Conservation (phyloP, 2,329 filamentous ascomycete genomes). For the Elsinoe australis region DNA sequence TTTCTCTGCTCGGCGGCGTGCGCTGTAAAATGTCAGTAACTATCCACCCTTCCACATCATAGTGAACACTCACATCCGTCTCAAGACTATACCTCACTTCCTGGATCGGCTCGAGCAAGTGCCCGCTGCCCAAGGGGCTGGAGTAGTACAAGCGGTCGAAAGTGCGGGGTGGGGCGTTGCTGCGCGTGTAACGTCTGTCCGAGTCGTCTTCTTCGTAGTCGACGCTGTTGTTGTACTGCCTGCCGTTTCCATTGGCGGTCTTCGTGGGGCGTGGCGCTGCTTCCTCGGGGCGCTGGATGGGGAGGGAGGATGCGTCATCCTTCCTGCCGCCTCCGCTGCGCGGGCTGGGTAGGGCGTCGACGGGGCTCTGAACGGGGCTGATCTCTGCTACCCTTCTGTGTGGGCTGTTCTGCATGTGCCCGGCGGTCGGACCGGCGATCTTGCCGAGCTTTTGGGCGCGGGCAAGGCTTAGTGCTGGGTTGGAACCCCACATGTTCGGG, state of each 20-base stretch:
- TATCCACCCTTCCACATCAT: background rate
- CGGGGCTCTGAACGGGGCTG: conserved; percentile 6
- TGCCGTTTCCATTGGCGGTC: background rate
- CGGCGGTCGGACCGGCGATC: background rate
- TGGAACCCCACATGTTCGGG: conserved; percentile 44
- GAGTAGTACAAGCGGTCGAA: conserved; percentile 25
- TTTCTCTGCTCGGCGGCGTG: conserved; percentile 16
- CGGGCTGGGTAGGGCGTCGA: conserved; percentile 4
- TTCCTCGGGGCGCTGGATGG: conserved; percentile 45
- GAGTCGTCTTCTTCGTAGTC: conserved; percentile 22
- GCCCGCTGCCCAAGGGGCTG: conserved; percentile 32
- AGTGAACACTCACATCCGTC: conserved; percentile 32
- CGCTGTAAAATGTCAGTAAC: background rate
- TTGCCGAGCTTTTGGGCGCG: conserved; percentile 19
- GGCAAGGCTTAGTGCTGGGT: conserved; percentile 33
- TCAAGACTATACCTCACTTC: conserved; percentile 45
- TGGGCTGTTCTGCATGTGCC: conserved; percentile 27
- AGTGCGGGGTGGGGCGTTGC: conserved; percentile 8
- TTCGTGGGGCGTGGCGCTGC: conserved; percentile 17
- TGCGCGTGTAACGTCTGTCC: conserved; percentile 2
- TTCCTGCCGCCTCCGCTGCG: conserved; percentile 48
- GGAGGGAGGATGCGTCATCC: conserved; percentile 46
- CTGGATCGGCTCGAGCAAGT: conserved; percentile 43
- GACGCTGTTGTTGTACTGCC: conserved; percentile 15
- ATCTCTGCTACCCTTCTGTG: conserved; percentile 23